Base-by-base conservation (phyloP, 2,329 filamentous ascomycete species). In the Drechmeria coniospora region DNA sequence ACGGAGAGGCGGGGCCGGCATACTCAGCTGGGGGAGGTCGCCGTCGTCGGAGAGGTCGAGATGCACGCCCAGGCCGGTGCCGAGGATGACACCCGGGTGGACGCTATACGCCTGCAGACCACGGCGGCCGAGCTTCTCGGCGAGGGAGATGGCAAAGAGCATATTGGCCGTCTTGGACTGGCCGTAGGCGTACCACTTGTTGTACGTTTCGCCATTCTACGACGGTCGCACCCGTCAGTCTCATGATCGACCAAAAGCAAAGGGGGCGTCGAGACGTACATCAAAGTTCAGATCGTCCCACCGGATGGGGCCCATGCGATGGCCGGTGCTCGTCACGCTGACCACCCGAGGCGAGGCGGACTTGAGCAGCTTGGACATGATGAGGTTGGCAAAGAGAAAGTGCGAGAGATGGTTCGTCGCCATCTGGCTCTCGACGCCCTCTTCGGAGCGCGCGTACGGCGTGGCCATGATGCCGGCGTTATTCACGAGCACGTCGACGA, bases 381-480 rank as follows among this genome's bases (percentile, higher is more conserved):
- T 40, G 13, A 60, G 41, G 34, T 59, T 59, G 10, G 56, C 54
- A 20, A 66, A 46, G 2, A 65, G 45, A 26, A 57, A 65, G 37
- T 61, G 61, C 0, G 52, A 54, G 5, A 65, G 27, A 28, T 65
- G 54, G 27, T 62, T 63, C 3, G 51, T 53, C 0, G 49, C 56
- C 26, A 65, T 56, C 31, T 61, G 57, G 29, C 44, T 42, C 42
- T 62, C 58, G 31, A 53, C 42, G 4, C 58, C 58, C 6, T 61
- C 54, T 4, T 40, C 35, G 16, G 45, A 49, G 11, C 48, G 31
- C 4, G 36, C 42, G 28, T 49, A 53, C 15, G 50, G 44, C 5
- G 37, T 32, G 4, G 41, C 49, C 52, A 59, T 60, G 16, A 63
- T 37, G 12, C 47, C 58, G 2, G 60, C 59, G 30, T 56, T 63